Evolutionary conservation across 352 stramenopile genomes (phyloP).

Genomic region (Phytophthora multivora): DNA sequence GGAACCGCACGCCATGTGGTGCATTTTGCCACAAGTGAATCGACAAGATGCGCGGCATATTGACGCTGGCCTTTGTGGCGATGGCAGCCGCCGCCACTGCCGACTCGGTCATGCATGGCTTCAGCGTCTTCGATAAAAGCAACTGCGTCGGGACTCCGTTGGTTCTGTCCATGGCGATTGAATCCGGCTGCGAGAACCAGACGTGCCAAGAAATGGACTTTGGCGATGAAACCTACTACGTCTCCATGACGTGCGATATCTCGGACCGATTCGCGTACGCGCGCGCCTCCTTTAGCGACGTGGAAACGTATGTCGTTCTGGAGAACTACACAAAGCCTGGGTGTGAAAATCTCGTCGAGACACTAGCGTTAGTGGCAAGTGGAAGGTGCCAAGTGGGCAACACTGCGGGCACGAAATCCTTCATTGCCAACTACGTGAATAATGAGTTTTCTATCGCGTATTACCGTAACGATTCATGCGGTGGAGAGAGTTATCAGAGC

Average conservation of each 20-base stretch:
- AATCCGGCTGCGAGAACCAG: neutral
- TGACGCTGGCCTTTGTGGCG: neutral
- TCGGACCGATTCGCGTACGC: slow-evolving; percentile 3
- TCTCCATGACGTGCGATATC: neutral
- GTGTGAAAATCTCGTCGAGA: neutral
- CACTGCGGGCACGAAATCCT: neutral
- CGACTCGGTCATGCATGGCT: neutral
- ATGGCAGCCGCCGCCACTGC: neutral
- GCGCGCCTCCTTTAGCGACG: neutral
- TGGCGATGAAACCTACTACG: neutral
- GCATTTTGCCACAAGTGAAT: neutral
- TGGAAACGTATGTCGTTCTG: neutral
- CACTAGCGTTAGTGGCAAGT: neutral
- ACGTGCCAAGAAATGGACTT: neutral
- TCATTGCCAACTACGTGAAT: neutral
- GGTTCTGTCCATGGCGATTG: neutral
- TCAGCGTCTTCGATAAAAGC: neutral
- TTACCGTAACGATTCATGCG: neutral
- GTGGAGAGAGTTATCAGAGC: neutral
- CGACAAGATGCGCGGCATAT: neutral
- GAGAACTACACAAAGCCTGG: neutral
- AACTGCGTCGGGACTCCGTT: neutral
- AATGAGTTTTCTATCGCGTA: neutral
- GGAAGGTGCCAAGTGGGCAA: neutral
- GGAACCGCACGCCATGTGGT: too few relatives aligned